Conservation (phyloP, 148 eudicot species). For the Camellia granthamiana region DNA sequence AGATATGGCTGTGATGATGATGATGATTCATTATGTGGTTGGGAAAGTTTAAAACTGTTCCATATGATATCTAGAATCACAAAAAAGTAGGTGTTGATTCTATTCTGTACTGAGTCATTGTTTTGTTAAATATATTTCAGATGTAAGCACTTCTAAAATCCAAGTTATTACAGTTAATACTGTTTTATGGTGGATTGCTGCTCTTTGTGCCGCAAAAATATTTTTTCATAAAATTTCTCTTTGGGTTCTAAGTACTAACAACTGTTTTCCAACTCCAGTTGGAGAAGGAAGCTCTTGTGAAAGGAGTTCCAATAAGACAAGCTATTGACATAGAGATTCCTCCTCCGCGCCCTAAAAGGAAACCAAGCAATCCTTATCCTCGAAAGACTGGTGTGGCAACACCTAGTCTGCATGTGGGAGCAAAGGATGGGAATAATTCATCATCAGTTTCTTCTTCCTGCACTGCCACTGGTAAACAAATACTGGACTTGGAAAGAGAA, state of each 20-base stretch:
- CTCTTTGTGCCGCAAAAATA: background rate
- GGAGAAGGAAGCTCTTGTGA: slow-evolving; percentile 93
- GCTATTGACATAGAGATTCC: slow-evolving; percentile 86
- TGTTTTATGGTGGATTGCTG: background rate
- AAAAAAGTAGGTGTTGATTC: background rate
- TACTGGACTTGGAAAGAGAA: slow-evolving; percentile 58
- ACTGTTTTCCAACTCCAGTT: slow-evolving; percentile 41
- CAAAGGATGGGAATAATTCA: slow-evolving; percentile 49
- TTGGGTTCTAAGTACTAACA: background rate
- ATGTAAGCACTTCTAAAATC: background rate
- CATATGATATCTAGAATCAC: background rate
- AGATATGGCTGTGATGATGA: too few species aligned
- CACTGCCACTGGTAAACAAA: slow-evolving; percentile 25
- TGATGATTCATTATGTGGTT: too few species aligned
- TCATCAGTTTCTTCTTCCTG: slow-evolving; percentile 36
- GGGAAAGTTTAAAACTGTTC: background rate
- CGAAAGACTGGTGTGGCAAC: slow-evolving; percentile 58
- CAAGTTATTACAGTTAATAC: background rate
- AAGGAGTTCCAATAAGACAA: slow-evolving; percentile 75
- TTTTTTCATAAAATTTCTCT: background rate
- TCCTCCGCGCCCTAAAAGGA: slow-evolving; percentile 97
- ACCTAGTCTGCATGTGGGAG: slow-evolving; percentile 38
- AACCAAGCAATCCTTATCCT: slow-evolving; percentile 96
- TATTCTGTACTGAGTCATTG: background rate
- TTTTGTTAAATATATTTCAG: background rate